Base-by-base conservation (phyloP, 768 basidiomycete genomes). In the Agrocybe praecox region DNA sequence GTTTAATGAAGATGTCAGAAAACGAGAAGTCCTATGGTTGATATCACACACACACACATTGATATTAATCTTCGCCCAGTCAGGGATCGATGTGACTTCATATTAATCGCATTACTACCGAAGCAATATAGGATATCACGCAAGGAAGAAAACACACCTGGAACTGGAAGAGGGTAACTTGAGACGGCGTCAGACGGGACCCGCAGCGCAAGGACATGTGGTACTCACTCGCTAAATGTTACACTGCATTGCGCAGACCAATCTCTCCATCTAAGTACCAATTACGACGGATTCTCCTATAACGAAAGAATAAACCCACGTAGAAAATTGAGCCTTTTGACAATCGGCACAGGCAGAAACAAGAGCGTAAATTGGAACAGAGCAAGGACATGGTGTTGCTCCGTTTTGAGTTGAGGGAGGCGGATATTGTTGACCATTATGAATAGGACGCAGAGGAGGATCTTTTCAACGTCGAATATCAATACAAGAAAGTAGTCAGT, bases 301-400 rank as follows among this genome's bases (percentile, higher is more conserved):
- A 24, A 29, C 26, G 26, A 29, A 29, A 26, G 18, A 40, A 44
- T 19, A 18, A 36, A 15, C 48, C 46, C 46, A 67, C 63, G 52
- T 54, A 29, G 22, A n/a, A 23, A 49, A 57, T 1, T 1, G 2
- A 10, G 36, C 61, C 11, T 46, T 40, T 29, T 72, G 69, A 52
- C 74, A 75, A n/a, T 63, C 66, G 18, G 57, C 67, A 57, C 74
- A 75, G 19, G 72, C 73, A 43, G 70, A 66, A 29, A 71, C 61
- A 8, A 75, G 62, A 10, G 68, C 69, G 56, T 73, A 75, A 12
- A 72, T 64, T n/a, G 69, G 68, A 12, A 62, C 62, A 21, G 68
- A 71, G 57, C 73, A 75, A 34, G 67, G 58, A 59, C 73, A 73
- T 14, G 4, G 26, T 29, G 26, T 29, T 29, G 26, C 26, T 19